Base-by-base conservation (phyloP, 768 basidiomycete species). In the Auriscalpium vulgare region DNA sequence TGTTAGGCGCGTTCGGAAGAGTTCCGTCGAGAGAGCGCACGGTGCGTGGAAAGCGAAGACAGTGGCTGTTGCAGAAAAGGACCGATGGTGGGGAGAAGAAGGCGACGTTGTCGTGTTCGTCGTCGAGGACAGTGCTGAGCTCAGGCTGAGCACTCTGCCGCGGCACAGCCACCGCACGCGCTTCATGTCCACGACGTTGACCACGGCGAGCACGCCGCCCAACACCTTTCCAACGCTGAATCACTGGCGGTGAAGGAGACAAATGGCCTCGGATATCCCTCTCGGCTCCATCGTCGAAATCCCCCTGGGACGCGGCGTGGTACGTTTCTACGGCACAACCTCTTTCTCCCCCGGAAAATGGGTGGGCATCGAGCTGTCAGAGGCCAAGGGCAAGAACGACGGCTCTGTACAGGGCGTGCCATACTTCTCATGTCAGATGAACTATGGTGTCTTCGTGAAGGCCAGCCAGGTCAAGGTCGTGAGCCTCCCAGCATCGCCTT, bases 331-430 rank as follows among this genome's bases (percentile, higher is more conserved):
- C 51, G 97, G 95, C 0, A 59, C 82, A 36, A 95, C 95, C 0
- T 77, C 79, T 2, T 97, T 97, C 68, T 81, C 90, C 19, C 70
- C 83, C 1, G 97, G 97, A 0, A 92, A 88, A 77, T 99, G 95
- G 95, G 79, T 97, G 50, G 97, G 97, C 10, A 83, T 98, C 53
- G 94, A 95, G 65, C 79, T 99, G 47, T 81, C 78, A 55, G 85
- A 87, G 63, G 71, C 82, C 8, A 86, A 81, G 47, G 97, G 97
- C 40, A 99, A 98, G 84, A 99, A 99, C 74, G 91, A 98, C 63
- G 97, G 97, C 1, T 80, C 83, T 1, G 88, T 99, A 8, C 76
- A 85, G 37, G 92, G 87, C 14, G 70, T 83, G 50, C 59, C 70
- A 1, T 99, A 98, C 73, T 99, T 99, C 69, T 75, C 73, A 16